These are phyloP conservation scores for Nigrograna mackinnonii DNA, from an alignment of 2,329 filamentous ascomycete genomes.

Conservation along the genomic window DNA sequence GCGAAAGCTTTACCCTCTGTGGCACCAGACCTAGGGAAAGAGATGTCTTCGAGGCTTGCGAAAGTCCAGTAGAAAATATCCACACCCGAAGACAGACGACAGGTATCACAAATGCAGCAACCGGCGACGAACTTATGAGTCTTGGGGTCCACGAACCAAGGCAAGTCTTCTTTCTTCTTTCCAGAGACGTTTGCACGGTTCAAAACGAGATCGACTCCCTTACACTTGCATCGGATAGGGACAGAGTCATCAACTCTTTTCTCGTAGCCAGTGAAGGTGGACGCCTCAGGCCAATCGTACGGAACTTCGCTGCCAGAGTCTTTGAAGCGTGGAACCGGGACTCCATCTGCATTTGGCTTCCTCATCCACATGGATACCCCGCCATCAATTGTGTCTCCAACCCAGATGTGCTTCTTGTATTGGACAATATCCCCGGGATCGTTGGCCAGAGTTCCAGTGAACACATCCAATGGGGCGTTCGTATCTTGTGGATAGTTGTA, in stretches of 20 bases:
- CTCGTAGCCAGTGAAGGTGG: constrained; percentile 9
- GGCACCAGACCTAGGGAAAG: too few species aligned
- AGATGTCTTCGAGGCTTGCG: constrained; percentile 43
- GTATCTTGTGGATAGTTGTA: constrained; percentile 29
- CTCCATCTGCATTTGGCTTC: constrained; percentile 36
- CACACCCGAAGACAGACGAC: constrained; percentile 45
- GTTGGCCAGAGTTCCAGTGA: constrained; percentile 46
- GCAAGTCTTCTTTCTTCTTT: constrained; percentile 34
- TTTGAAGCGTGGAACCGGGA: constrained; percentile 20
- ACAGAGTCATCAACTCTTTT: constrained; percentile 26
- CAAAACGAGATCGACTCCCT: constrained; percentile 49
- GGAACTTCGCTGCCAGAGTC: constrained; percentile 26
- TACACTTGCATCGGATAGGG: constrained; percentile 51
- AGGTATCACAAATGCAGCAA: constrained; percentile 55
- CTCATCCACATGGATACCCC: constrained; percentile 54
- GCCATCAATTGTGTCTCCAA: constrained; percentile 57
- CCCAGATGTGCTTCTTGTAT: constrained; percentile 46
- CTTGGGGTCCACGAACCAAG: constrained; percentile 49
- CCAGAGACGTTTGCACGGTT: constrained; percentile 33
- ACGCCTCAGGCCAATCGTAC: constrained; percentile 30
- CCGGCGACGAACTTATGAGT: constrained; percentile 45
- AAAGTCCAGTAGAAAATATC: constrained; percentile 55
- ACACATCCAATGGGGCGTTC: constrained; percentile 29
- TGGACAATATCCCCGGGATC: constrained; percentile 28
- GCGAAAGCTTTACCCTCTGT: constrained; percentile 30